Base-by-base conservation (phyloP, 2,329 filamentous ascomycete species). In the Scopulariopsis brevicaulis region DNA sequence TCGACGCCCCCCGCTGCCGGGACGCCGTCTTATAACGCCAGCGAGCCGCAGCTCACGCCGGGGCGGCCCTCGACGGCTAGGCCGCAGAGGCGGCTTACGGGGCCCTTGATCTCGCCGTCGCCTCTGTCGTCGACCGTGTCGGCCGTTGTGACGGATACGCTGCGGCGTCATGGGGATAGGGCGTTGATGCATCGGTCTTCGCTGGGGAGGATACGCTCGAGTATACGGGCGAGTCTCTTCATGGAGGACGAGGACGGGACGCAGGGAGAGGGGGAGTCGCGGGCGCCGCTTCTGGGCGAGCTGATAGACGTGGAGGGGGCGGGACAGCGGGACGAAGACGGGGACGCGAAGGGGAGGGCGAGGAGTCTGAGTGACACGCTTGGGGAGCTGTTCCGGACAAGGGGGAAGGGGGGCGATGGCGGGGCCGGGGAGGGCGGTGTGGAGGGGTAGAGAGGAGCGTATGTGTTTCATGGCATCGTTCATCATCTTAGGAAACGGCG, bases 101-200 rank as follows among this genome's bases (percentile, higher is more conserved):
- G 75, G 35, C 74, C 76, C 2, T 75, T 84, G 43, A 81, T 83
- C 60, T 83, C 80, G 2, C 81, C 81, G 12, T 83, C 81, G 0
- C 81, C 81, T 0, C 73, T 84, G 37, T 82, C 80, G 1, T 82
- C 80, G 0, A 83, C 81, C 1, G 77, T 84, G 43, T 81, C 74
- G 20, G 78, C 79, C 0, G 79, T 81, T 0, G 77, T 84, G 51
- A 77, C 80, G 50, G 81, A 84, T 62, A 78, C 75, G 34, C 70
- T 81, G 1, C 71, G 77, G 12, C 46, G 55, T 5, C 73, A 75
- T 35, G 70, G 76, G 18, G 73, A 76, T 28, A 68, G 67, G 35
- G 67, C 73, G 0, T 63, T 71, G 22, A 60, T 72, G 6, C 72
- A 72, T 48, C 74, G 70, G 58, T 73, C 74, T 11, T 77, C 77